Evolutionary conservation across 176 grass and related monocot species (phyloP).

Genomic region (Zoysia pacifica): DNA sequence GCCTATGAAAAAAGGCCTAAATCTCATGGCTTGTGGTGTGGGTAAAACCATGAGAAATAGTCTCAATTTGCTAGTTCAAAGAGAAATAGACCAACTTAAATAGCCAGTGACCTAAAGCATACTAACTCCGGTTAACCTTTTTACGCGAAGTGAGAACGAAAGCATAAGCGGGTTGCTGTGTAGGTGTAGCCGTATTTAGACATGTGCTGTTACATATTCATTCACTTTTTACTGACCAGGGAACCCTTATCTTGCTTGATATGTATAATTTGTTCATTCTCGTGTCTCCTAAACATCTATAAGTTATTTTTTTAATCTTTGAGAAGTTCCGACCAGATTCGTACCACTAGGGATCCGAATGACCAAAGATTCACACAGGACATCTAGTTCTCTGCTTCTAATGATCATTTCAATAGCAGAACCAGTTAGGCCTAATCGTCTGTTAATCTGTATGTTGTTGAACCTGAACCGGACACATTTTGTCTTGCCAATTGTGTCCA

Average conservation of each 20-base stretch:
- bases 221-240: not conserved
- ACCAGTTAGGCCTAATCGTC: not conserved
- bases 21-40: too few species aligned
- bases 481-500: not conserved
- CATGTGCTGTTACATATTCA: not conserved
- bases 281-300: not conserved
- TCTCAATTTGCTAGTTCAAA: too few species aligned
- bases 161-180: too few species aligned
- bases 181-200: too few species aligned
- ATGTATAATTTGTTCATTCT: slow-evolving; percentile 18
- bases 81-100: too few species aligned
- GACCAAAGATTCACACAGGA: not conserved
- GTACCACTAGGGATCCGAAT: not conserved
- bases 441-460: not conserved
- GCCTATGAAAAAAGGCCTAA: too few species aligned
- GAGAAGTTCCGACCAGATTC: not conserved
- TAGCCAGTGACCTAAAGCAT: too few species aligned
- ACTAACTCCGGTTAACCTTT: too few species aligned
- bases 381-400: too few species aligned
- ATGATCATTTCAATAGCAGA: not conserved
- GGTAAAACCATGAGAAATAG: too few species aligned
- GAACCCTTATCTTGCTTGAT: not conserved
- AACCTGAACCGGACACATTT: not conserved
- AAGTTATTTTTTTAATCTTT: not conserved
- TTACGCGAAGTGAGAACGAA: too few species aligned